Evolutionary conservation across 108 stramenopile genomes (phyloP).

Genomic region (Cyclostephanos tholiformis): DNA sequence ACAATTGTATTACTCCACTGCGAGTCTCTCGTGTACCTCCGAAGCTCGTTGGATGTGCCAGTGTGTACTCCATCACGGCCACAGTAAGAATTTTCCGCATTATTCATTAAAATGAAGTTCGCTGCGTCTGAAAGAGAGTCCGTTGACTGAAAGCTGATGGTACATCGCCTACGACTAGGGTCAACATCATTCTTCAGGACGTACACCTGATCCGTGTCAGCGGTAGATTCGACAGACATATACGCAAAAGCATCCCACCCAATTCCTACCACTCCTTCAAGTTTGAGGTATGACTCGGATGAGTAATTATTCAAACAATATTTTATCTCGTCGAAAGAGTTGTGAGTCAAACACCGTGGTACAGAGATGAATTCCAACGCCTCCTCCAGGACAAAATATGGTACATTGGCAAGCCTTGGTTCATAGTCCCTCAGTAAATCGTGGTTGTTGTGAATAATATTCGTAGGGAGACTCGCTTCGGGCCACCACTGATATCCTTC

Average conservation of each 20-base stretch:
- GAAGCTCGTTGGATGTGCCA: constrained; percentile 27
- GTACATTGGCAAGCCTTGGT: constrained; percentile 21
- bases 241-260: constrained; percentile 25
- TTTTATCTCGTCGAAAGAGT: not conserved
- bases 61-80: constrained; percentile 23
- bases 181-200: constrained; percentile 24
- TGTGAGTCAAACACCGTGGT: constrained; percentile 14
- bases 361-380: constrained; percentile 19
- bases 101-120: constrained; percentile 13
- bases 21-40: constrained; percentile 8
- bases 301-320: constrained; percentile 20
- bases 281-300: not conserved
- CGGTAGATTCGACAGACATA: constrained; percentile 4
- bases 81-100: constrained; percentile 23
- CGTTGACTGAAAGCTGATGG: constrained; percentile 25
- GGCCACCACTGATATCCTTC: constrained; percentile 47
- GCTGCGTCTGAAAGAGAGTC: constrained; percentile 8
- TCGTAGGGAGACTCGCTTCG: constrained; percentile 2
- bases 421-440: constrained; percentile 20
- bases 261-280: constrained; percentile 8
- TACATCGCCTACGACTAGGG: constrained; percentile 11
- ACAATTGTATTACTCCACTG: constrained; percentile 14
- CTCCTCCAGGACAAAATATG: not conserved
- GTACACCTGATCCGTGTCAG: constrained; percentile 15
- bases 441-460: constrained; percentile 27